Evolutionary conservation across 768 basidiomycete genomes (phyloP).

Genomic region (Pulveroboletus ravenelii): DNA sequence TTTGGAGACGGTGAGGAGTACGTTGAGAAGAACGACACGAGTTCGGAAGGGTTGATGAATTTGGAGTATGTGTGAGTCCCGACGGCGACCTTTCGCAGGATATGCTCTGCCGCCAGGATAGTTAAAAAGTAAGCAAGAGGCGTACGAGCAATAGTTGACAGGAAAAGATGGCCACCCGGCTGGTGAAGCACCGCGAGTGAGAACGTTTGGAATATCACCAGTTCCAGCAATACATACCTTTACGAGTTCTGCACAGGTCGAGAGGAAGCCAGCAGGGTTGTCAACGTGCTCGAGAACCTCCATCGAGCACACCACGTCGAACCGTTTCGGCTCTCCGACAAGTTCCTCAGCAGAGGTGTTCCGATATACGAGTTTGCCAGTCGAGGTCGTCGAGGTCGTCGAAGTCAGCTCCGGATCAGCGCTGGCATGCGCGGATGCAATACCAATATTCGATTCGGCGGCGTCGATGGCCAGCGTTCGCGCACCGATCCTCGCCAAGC

Average conservation of each 20-base stretch:
- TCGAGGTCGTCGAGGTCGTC: constrained; percentile 18
- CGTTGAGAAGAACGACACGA: constrained; percentile 74
- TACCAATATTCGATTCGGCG: constrained; percentile 77
- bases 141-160: constrained; percentile 91
- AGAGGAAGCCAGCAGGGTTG: constrained; percentile 79
- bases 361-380: constrained; percentile 53
- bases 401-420: constrained; percentile 60
- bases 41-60: constrained; percentile 82
- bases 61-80: constrained; percentile 94
- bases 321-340: constrained; percentile 56
- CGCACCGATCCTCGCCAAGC: constrained; percentile 82
- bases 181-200: constrained; percentile 29
- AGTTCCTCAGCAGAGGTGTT: constrained; percentile 75
- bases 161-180: constrained; percentile 94
- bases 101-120: constrained; percentile 75
- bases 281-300: constrained; percentile 98
- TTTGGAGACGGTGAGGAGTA: constrained; percentile 35
- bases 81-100: constrained; percentile 71
- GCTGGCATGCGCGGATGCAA: constrained; percentile 78
- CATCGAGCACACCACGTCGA: constrained; percentile 94
- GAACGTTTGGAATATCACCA: background rate
- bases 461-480: constrained; percentile 91
- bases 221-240: constrained; percentile 52
- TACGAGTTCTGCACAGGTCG: constrained; percentile 75
- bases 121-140: constrained; percentile 67